Conservation (phyloP, 805 yeast species). For the Starmerella bacillaris region DNA sequence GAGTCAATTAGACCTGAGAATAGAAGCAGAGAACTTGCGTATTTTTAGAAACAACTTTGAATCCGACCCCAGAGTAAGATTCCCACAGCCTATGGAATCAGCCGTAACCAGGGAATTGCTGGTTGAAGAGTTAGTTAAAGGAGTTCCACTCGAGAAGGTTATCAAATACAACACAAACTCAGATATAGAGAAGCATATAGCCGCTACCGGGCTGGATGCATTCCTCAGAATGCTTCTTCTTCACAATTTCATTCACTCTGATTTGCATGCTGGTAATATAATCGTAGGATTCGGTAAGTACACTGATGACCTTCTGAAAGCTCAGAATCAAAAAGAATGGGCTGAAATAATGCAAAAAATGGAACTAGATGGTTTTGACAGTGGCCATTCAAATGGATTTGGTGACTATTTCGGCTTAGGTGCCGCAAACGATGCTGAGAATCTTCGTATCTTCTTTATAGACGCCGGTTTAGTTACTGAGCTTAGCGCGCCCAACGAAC, state of each 20-base stretch:
- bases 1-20: constrained; percentile 70
- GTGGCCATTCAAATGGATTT: no score
- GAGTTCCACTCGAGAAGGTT: constrained; percentile 61
- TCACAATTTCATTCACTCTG: constrained; percentile 91
- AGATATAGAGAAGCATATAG: constrained; percentile 32
- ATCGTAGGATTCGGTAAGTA: constrained; percentile 29
- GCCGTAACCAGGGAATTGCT: constrained; percentile 53
- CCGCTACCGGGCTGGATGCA: constrained; percentile 76
- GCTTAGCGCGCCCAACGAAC: constrained; percentile 53
- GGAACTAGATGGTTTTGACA: constrained; percentile 37
- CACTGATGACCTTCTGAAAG: constrained; percentile 16
- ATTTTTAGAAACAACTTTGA: constrained; percentile 56
- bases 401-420: no score
- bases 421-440: no score
- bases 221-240: constrained; percentile 81
- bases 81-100: constrained; percentile 57
- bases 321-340: constrained; percentile 27
- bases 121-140: constrained; percentile 72
- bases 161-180: constrained; percentile 26
- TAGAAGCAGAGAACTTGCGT: constrained; percentile 67
- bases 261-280: constrained; percentile 92
- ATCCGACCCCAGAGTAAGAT: constrained; percentile 41
- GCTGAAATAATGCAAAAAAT: constrained; percentile 30
- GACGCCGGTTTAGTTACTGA: constrained; percentile 93
- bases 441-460: constrained; percentile 73